A percentile compares a stretch with the other conserved stretches of the same genome.
These are phyloP conservation scores for Penicillium sp. DNA, from an alignment of 2,329 filamentous ascomycete species.

Conservation along the genomic window DNA sequence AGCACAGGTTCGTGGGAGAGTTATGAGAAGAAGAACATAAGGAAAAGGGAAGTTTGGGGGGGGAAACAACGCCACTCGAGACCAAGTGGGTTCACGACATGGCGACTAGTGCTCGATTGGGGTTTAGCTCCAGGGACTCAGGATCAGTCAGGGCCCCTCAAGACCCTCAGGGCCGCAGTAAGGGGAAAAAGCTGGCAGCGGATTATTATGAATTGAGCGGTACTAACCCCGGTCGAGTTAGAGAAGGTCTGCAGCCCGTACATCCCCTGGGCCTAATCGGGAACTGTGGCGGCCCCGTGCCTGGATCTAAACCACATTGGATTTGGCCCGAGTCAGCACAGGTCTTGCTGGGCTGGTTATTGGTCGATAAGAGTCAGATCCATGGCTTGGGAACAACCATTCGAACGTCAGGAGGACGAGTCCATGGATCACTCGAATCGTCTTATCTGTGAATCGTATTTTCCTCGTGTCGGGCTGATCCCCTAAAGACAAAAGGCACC, in stretches of 20 bases:
- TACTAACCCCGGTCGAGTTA: conserved; percentile 10
- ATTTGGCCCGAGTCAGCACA: not conserved
- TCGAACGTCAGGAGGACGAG: not conserved
- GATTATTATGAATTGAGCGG: conserved; percentile 9
- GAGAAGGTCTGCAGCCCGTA: not conserved
- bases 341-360: not conserved
- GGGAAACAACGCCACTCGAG: conserved; percentile 4
- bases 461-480: not conserved
- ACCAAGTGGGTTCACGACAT: conserved; percentile 12
- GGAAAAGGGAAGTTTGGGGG: conserved; percentile 5
- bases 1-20: conserved; percentile 9
- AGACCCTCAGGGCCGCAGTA: conserved; percentile 3
- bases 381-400: conserved; percentile 2
- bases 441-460: not conserved
- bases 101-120: conserved; percentile 12
- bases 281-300: conserved; percentile 15
- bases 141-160: not conserved
- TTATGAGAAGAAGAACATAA: conserved; percentile 2
- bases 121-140: conserved; percentile 2
- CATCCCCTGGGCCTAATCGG: conserved; percentile 1
- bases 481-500: not conserved
- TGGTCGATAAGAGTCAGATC: conserved; percentile 6
- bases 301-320: conserved; percentile 8
- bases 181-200: conserved; percentile 17
- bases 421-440: not conserved